Percentiles rank a stretch among this genome's conserved stretches.
Evolutionary conservation across 768 basidiomycete species (phyloP).

Genomic region (Candolleomyces efflorescens): DNA sequence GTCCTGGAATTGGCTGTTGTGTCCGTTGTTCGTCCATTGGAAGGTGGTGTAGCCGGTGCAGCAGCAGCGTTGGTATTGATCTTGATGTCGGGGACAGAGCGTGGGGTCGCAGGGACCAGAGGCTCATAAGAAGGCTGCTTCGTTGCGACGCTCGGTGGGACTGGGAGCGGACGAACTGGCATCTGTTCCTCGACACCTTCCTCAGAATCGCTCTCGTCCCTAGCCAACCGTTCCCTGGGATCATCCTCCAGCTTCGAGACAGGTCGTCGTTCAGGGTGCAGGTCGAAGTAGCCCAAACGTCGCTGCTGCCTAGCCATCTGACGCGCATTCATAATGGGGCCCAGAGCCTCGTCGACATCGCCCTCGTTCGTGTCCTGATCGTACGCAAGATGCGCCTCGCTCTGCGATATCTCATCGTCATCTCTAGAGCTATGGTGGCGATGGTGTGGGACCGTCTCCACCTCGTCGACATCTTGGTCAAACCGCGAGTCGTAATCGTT

Average conservation of each 20-base stretch:
- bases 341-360: slow-evolving; percentile 16
- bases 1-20: background rate
- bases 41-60: slow-evolving; percentile 15
- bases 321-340: slow-evolving; percentile 21
- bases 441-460: slow-evolving; percentile 29
- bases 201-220: slow-evolving; percentile 9
- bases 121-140: slow-evolving; percentile 13
- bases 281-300: slow-evolving; percentile 70
- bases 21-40: slow-evolving; percentile 18
- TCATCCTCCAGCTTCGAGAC: slow-evolving; percentile 26
- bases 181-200: slow-evolving; percentile 6
- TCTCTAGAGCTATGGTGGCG: background rate
- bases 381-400: slow-evolving; percentile 18
- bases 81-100: slow-evolving; percentile 12
- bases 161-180: slow-evolving; percentile 19
- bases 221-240: slow-evolving; percentile 31
- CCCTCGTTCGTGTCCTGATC: slow-evolving; percentile 20
- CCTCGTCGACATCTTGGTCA: slow-evolving; percentile 48
- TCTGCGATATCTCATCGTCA: slow-evolving; percentile 6
- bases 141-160: slow-evolving; percentile 19
- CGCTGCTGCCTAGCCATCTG: slow-evolving; percentile 32
- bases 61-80: slow-evolving; percentile 6
- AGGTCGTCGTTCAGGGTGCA: slow-evolving; percentile 69
- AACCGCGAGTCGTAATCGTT: slow-evolving; percentile 7
- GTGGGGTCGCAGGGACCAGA: slow-evolving; percentile 5